Conservation (phyloP, 2,329 filamentous ascomycete species). For the Xylariales sp. region DNA sequence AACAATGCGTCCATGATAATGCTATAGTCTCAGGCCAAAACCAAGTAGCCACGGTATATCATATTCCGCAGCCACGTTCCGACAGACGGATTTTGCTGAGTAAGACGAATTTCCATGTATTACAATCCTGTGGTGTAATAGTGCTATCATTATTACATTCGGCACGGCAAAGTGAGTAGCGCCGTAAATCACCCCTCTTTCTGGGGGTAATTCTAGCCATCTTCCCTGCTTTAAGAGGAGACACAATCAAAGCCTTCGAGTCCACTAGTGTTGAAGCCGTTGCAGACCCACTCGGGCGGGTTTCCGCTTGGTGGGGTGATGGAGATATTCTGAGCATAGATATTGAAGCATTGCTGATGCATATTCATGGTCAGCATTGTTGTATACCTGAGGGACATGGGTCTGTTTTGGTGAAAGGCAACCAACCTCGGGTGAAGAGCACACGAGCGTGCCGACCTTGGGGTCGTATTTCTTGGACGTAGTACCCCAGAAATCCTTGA, state of each 20-base stretch:
- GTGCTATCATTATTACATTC: no score
- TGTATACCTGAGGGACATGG: not conserved
- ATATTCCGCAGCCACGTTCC: no score
- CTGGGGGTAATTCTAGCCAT: not conserved
- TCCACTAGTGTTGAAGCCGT: constrained; percentile 5
- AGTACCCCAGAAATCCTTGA: constrained; percentile 51
- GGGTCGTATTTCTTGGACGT: constrained; percentile 41
- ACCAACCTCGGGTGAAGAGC: constrained; percentile 43
- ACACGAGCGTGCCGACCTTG: constrained; percentile 41
- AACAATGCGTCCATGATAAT: no score
- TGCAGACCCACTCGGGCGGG: constrained; percentile 5
- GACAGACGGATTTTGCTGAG: no score
- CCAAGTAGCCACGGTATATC: no score
- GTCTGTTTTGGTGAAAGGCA: not conserved
- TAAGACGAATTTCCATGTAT: no score
- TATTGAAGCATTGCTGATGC: constrained; percentile 7
- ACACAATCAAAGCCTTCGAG: constrained; percentile 7
- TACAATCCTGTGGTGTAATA: no score
- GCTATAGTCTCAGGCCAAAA: no score
- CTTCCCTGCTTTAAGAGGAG: constrained; percentile 2
- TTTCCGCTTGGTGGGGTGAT: constrained; percentile 5
- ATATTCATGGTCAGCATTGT: not conserved
- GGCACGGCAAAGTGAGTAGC: not conserved
- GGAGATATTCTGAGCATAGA: constrained; percentile 6
- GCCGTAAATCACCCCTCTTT: not conserved